These are phyloP conservation scores for Dendryphion nanum DNA, from an alignment of 2,329 filamentous ascomycete genomes.

Conservation along the genomic window DNA sequence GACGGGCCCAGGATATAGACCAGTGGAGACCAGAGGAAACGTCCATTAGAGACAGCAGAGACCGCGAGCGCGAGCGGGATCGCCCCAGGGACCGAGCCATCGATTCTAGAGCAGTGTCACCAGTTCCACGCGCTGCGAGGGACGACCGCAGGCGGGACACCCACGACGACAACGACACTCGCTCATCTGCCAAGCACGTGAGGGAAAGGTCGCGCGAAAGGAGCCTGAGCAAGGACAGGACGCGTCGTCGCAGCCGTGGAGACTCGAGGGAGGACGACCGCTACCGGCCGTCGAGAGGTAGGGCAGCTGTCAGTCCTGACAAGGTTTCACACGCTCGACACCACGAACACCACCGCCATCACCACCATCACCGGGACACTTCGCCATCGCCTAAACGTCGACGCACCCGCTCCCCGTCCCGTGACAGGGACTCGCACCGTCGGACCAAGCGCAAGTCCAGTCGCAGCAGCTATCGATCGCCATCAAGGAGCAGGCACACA, in stretches of 20 bases:
- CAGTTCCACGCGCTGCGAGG: slow-evolving; percentile 35
- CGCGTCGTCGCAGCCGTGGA: slow-evolving; percentile 32
- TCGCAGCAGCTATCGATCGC: slow-evolving; percentile 35
- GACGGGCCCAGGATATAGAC: slow-evolving; percentile 42
- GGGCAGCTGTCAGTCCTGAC: slow-evolving; percentile 35
- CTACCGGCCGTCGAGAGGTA: slow-evolving; percentile 33
- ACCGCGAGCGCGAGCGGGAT: slow-evolving; percentile 31
- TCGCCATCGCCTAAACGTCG: slow-evolving; percentile 40
- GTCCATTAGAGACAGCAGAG: slow-evolving; percentile 31
- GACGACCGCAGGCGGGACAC: slow-evolving; percentile 30
- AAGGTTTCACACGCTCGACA: slow-evolving; percentile 32
- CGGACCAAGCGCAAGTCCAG: slow-evolving; percentile 34
- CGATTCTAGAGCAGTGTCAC: slow-evolving; percentile 34
- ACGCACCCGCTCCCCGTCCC: slow-evolving; percentile 38
- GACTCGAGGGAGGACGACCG: slow-evolving; percentile 34
- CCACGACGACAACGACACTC: slow-evolving; percentile 25
- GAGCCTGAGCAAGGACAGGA: slow-evolving; percentile 30
- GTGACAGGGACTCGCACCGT: slow-evolving; percentile 29
- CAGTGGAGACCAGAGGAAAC: slow-evolving; percentile 44
- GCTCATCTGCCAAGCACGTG: slow-evolving; percentile 22
- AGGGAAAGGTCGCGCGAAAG: slow-evolving; percentile 31
- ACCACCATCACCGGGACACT: slow-evolving; percentile 28
- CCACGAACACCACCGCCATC: slow-evolving; percentile 29
- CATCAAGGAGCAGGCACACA: slow-evolving; percentile 31
- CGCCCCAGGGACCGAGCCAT: slow-evolving; percentile 22